phyloP scores from a whole-genome alignment of 2,329 filamentous ascomycete species.

The Beauveria sp. region DNA sequence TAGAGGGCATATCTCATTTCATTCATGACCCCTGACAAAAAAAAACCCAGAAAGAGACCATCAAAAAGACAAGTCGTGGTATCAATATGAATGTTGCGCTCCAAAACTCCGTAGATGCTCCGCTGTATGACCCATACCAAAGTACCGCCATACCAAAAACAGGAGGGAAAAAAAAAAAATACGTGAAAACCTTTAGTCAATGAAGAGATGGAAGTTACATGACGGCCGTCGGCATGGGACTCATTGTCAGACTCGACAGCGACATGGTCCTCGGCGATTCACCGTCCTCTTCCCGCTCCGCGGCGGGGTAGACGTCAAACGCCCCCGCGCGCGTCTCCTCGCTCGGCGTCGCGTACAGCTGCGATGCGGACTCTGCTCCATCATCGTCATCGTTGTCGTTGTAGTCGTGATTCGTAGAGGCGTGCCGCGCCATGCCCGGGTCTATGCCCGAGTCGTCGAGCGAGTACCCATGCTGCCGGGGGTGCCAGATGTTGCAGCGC shows the following conservation, averaged over 20 bases:
- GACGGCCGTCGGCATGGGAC: conserved; percentile 17
- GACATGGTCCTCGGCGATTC: conserved; percentile 55
- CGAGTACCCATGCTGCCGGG: not conserved
- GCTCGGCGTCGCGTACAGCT: conserved; percentile 44
- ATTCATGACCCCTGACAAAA: not conserved
- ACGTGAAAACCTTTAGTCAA: not conserved
- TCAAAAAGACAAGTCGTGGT: not conserved
- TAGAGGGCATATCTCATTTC: not conserved
- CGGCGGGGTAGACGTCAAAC: conserved; percentile 23
- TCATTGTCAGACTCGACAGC: conserved; percentile 51
- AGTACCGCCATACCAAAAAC: not conserved
- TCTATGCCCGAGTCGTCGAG: conserved; percentile 5
- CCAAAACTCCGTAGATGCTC: not conserved
- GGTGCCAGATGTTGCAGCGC: conserved; percentile 9
- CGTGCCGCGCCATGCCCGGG: conserved; percentile 13
- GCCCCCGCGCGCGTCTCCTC: conserved; percentile 33
- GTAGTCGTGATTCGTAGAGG: conserved; percentile 18
- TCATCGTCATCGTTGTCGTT: conserved; percentile 22
- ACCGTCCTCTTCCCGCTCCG: conserved; percentile 32
- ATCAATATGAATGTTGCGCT: not conserved
- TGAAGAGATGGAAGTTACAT: conserved; percentile 14
- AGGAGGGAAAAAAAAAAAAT: not conserved
- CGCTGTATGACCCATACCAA: not conserved
- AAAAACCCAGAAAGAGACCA: not conserved
- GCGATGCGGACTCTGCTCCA: conserved; percentile 34